These are phyloP conservation scores for Leishmania gerbilli DNA, from an alignment of 208 protist genomes.

Conservation along the genomic window DNA sequence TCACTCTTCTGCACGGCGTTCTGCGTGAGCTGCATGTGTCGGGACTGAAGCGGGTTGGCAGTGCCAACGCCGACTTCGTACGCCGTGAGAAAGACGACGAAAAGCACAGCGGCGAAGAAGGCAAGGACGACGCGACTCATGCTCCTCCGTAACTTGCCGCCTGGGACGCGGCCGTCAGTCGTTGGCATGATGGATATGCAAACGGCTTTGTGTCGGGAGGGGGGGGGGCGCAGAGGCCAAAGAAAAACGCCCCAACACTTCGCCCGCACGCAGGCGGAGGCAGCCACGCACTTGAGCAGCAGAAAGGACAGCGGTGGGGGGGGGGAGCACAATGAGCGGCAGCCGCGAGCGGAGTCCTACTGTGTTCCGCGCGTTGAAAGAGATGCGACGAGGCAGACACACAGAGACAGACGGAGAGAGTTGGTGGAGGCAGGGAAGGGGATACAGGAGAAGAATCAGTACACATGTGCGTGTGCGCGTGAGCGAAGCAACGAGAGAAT, in stretches of 20 bases:
- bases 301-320: neutral
- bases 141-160: slow-evolving; percentile 12
- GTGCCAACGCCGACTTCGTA: slow-evolving; percentile 19
- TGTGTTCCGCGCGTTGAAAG: neutral
- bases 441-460: no score
- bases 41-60: slow-evolving; percentile 13
- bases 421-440: neutral
- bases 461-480: no score
- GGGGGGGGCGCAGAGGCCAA: neutral
- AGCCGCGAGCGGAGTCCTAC: no score
- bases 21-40: neutral
- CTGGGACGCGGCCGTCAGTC: neutral
- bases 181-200: neutral
- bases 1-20: slow-evolving; percentile 1
- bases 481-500: neutral
- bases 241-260: neutral
- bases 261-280: neutral
- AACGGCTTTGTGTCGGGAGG: no score
- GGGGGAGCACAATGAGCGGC: neutral
- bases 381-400: neutral
- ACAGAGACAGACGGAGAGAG: neutral
- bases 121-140: neutral
- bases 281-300: neutral
- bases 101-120: slow-evolving; percentile 12
- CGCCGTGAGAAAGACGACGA: slow-evolving; percentile 17